phyloP scores from a whole-genome alignment of 2,329 filamentous ascomycete genomes.

The Clarireedia paspali region DNA sequence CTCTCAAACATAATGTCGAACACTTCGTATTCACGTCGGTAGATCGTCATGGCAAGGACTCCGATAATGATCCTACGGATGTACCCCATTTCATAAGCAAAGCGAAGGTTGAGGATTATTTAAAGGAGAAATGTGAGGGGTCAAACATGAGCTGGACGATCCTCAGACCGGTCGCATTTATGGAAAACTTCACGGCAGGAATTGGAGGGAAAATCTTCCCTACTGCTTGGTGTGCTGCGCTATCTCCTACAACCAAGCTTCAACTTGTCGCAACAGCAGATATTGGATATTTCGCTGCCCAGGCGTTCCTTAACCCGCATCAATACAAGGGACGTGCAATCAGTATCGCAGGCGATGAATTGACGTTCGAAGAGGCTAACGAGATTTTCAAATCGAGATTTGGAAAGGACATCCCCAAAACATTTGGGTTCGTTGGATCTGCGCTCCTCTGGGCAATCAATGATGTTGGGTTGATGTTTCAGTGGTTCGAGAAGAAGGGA shows the following conservation, averaged over 20 bases:
- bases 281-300: conserved; percentile 39
- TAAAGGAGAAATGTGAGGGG: conserved; percentile 36
- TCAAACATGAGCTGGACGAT: conserved; percentile 46
- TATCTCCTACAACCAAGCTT: conserved; percentile 28
- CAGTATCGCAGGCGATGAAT: conserved; percentile 38
- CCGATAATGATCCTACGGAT: conserved; percentile 38
- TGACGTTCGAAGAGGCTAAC: conserved; percentile 31
- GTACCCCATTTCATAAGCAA: conserved; percentile 50
- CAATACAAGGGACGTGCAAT: conserved; percentile 33
- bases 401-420: conserved; percentile 24
- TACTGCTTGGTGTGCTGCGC: conserved; percentile 27
- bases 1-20: conserved; percentile 40
- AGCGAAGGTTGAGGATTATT: conserved; percentile 46
- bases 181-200: conserved; percentile 36
- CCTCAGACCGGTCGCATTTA: conserved; percentile 47
- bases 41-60: conserved; percentile 43
- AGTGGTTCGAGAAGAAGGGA: conserved; percentile 24
- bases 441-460: conserved; percentile 19
- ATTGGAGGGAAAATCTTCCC: conserved; percentile 22
- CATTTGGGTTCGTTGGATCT: conserved; percentile 22
- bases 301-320: conserved; percentile 34
- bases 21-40: conserved; percentile 51
- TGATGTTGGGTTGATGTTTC: conserved; percentile 26
- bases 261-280: conserved; percentile 37
- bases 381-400: conserved; percentile 26